phyloP scores from a whole-genome alignment of 2,329 filamentous ascomycete species.

The Neonectria punicea region DNA sequence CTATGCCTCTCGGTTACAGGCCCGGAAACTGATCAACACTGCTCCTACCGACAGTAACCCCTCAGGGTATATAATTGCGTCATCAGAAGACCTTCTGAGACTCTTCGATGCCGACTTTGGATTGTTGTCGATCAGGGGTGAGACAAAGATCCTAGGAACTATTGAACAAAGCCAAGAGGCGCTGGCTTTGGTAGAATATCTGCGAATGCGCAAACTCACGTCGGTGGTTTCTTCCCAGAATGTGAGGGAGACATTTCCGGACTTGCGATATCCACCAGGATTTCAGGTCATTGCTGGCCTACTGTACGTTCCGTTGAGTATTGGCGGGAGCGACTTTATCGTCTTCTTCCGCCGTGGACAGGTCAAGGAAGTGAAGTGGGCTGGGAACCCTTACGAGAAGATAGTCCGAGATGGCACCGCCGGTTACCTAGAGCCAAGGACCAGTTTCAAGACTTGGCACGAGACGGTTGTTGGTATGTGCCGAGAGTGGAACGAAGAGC shows the following conservation, averaged over 20 bases:
- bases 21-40: conserved; percentile 88
- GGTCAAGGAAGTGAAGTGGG: conserved; percentile 82
- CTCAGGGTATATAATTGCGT: conserved; percentile 89
- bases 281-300: conserved; percentile 83
- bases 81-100: conserved; percentile 84
- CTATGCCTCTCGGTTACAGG: conserved; percentile 85
- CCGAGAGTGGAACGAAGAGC: conserved; percentile 88
- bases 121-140: conserved; percentile 83
- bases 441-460: conserved; percentile 82
- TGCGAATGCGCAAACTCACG: conserved; percentile 78
- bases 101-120: conserved; percentile 91
- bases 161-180: conserved; percentile 83
- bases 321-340: conserved; percentile 84
- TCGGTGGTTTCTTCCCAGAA: conserved; percentile 84
- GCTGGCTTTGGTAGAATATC: conserved; percentile 84
- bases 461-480: conserved; percentile 86
- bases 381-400: conserved; percentile 88
- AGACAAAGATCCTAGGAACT: conserved; percentile 85
- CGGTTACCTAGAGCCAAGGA: conserved; percentile 79
- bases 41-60: conserved; percentile 83
- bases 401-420: conserved; percentile 76
- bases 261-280: conserved; percentile 81
- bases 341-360: conserved; percentile 89
- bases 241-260: conserved; percentile 79
- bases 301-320: conserved; percentile 82